Evolutionary conservation across 164 flowering plant genomes (phyloP).

Genomic region (Vitis rupestris): DNA sequence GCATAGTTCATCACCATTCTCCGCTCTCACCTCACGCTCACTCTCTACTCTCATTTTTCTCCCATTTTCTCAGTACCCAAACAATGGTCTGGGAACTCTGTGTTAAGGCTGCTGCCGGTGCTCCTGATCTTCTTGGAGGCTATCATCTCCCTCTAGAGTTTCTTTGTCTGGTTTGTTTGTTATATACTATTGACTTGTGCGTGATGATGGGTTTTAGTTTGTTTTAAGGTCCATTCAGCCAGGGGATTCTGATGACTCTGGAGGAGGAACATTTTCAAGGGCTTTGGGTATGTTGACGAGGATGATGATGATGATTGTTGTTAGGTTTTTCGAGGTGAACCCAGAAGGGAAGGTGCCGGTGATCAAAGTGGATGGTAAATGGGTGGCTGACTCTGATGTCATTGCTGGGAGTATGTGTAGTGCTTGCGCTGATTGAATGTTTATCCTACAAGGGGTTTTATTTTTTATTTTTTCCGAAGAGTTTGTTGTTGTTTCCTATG

Average conservation of each 20-base stretch:
- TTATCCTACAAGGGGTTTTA: too few species aligned
- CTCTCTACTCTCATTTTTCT: too few species aligned
- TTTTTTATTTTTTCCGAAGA: too few species aligned
- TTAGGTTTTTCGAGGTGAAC: constrained; percentile 70
- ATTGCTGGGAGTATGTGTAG: constrained; percentile 39
- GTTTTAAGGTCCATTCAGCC: constrained; percentile 62
- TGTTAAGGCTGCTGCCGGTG: constrained; percentile 5
- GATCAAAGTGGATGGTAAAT: constrained; percentile 63
- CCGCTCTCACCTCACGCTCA: too few species aligned
- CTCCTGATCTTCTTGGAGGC: neutral
- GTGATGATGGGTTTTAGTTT: neutral
- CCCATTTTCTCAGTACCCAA: too few species aligned
- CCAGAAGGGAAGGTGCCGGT: constrained; percentile 92
- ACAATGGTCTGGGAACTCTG: constrained; percentile 2
- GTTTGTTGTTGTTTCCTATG: too few species aligned
- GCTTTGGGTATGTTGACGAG: neutral
- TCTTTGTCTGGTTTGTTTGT: too few species aligned
- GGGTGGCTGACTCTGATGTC: constrained; percentile 86
- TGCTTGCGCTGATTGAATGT: too few species aligned
- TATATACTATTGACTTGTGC: too few species aligned
- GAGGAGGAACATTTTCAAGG: constrained; percentile 42
- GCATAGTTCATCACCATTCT: too few species aligned
- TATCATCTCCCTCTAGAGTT: neutral
- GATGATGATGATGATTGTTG: constrained; percentile 3
- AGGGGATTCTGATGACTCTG: constrained; percentile 72